Conservation (phyloP, 73 alveolate genomes). For the Tetrahymena elliotti region DNA sequence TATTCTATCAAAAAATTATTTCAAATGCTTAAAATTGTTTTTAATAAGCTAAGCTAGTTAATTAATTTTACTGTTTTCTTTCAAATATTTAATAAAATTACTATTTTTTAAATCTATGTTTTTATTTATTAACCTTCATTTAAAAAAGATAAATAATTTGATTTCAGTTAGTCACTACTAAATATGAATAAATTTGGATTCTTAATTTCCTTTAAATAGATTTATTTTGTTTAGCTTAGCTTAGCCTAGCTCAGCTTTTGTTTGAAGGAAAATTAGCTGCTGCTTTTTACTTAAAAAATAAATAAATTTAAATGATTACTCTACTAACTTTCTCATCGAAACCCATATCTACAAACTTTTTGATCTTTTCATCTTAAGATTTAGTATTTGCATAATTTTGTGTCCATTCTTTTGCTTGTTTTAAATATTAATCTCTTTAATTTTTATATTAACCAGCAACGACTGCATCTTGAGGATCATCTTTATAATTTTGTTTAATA, state of each 20-base stretch:
- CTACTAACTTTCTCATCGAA: constrained; percentile 59
- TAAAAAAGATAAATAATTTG: too few species aligned
- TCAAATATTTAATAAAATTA: too few species aligned
- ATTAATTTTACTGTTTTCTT: background rate
- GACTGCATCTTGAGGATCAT: constrained; percentile 96
- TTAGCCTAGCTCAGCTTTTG: background rate
- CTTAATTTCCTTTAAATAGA: too few species aligned
- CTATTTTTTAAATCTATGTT: background rate
- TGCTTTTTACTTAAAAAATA: background rate
- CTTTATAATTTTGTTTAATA: constrained; percentile 5
- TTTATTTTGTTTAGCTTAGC: too few species aligned
- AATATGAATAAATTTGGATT: background rate
- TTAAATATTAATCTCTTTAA: constrained; percentile 60
- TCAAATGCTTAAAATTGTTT: background rate
- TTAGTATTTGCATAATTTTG: constrained; percentile 46
- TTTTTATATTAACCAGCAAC: constrained; percentile 82
- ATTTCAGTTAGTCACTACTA: background rate
- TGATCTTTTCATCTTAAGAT: constrained; percentile 57
- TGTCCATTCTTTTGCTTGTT: constrained; percentile 70
- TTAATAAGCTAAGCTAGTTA: background rate
- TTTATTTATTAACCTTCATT: too few species aligned
- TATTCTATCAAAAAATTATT: background rate
- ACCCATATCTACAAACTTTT: constrained; percentile 79
- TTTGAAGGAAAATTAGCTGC: background rate
- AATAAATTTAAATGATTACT: background rate